Evolutionary conservation across 192 early-diverging fungal genomes (phyloP).

Genomic region (Phlyctochytrium arcticum): DNA sequence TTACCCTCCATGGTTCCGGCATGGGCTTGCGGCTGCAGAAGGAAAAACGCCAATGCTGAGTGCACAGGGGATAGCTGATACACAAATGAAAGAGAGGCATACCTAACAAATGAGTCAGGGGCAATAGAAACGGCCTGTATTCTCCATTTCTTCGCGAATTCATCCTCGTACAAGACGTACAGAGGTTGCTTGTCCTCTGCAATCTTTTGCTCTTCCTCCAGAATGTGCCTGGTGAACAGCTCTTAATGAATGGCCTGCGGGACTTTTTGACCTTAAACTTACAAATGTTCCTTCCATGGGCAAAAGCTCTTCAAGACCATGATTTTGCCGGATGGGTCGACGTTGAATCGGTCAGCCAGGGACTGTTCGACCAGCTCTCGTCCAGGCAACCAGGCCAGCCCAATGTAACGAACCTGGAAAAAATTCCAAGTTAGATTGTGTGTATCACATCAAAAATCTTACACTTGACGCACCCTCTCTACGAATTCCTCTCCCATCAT

Average conservation of each 20-base stretch:
- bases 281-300: slow-evolving; percentile 93
- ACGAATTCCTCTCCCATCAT: slow-evolving; percentile 77
- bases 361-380: slow-evolving; percentile 78
- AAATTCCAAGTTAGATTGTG: not conserved
- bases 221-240: slow-evolving; percentile 6
- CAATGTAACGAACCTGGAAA: slow-evolving; percentile 48
- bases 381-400: slow-evolving; percentile 82
- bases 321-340: slow-evolving; percentile 73
- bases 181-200: slow-evolving; percentile 36
- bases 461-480: slow-evolving; percentile 47
- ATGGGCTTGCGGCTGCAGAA: slow-evolving; percentile 74
- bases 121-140: slow-evolving; percentile 60
- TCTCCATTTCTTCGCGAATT: slow-evolving; percentile 61
- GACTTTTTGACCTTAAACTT: slow-evolving; percentile 38
- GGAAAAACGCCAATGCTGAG: slow-evolving; percentile 23
- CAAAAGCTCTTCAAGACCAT: slow-evolving; percentile 78
- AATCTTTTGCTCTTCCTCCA: slow-evolving; percentile 37
- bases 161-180: slow-evolving; percentile 78
- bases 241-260: slow-evolving; percentile 23
- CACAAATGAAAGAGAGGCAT: not conserved
- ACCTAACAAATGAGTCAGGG: slow-evolving; percentile 39
- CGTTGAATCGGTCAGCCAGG: slow-evolving; percentile 46
- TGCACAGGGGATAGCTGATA: no score
- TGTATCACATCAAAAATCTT: not conserved
- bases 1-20: slow-evolving; percentile 58